Base-by-base conservation (phyloP, 306 rosid species). In the Dryas drummondii region DNA sequence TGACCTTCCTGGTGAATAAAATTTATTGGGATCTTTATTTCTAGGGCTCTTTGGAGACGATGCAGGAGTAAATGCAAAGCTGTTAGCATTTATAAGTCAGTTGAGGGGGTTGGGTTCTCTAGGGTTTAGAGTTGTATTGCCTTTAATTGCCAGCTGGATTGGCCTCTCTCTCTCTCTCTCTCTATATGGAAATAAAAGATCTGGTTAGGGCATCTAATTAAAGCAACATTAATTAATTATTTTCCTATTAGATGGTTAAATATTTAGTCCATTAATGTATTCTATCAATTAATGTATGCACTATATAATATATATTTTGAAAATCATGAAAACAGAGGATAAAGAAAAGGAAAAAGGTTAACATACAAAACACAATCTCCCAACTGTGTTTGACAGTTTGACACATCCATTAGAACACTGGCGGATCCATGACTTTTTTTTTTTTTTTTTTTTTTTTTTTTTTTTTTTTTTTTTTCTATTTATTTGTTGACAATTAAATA, bases 71-170 rank as follows among this genome's bases (percentile, higher is more conserved):
- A 86, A 75, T 86, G 88, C 85, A 27, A 54, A 50, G 56, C n/a
- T 5, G 5, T 57, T 5, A 54, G 85, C 88, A 84, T 87, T 82
- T 82, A 84, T 74, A 65, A 10, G 79, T 68, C 49, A 0, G 82
- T 60, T 71, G 80, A 72, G 52, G 51, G 57, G 0, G 63, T 58
- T 70, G 66, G 56, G 49, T 62, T 32, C 37, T 32, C 37, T 32
- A 32, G 37, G 62, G 17, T 22, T 27, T 68, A 7, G 51, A 63
- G 49, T 66, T 66, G 26, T 1, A 15, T 42, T 16, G 52, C 66
- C 71, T 66, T 66, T 44, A 3, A 50, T 17, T 16, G 52, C 70
- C 71, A 66, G 76, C 73, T 74, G 72, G 79, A 78, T 58, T 44
- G 82, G 68, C 16, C 10, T 60, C 66, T 22, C 4, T 37, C 12